Evolutionary conservation across 2,329 filamentous ascomycete genomes (phyloP), one percentile per base, ranked within the genome.

Genomic region (Colletotrichum simmondsii): DNA sequence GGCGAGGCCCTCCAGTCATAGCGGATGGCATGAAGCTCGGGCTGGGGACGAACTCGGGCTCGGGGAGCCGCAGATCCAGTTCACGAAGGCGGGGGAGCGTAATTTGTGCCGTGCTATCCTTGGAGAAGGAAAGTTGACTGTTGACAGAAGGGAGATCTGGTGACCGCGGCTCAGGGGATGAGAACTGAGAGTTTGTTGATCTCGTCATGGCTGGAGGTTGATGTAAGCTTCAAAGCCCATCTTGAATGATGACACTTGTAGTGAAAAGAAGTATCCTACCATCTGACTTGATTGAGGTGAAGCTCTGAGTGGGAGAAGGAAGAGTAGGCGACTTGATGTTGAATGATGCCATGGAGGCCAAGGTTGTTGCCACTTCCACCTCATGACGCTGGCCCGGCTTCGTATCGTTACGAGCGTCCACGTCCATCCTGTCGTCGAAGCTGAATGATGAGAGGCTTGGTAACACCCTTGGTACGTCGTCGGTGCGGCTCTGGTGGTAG

Each of bases 31-130:
- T 49, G 71, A 73, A 73, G 59, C 53, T 56, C 28, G 71, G 46
- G 42, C 53, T 72, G 12, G 71, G 37, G 35, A 61, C 11, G 49
- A 73, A 65, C n/a, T 73, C 71, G 35, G 66, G 56, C 35, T 73
- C 71, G 32, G 68, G 71, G 12, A 69, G 71, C 28, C 71, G 56
- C 12, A 73, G 63, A 26, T 75, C 74, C 42, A 75, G 69, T 52
- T 74, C 74, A 14, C 69, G 69, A 26, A 75, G 69, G 12, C 74
- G 69, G 22, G 74, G 74, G n/a, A 75, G 69, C 22, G 72, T 73
- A 22, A 73, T 59, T 8, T 68, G 61, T 65, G 68, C 37, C 24
- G 52, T 59, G 35, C 30, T 49, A 32, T 73, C 65, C 49, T 70
- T 72, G 63, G 54, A 57, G 26, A 72, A 69, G 56, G 69, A 66